Percentiles rank a stretch among this genome's conserved stretches.
Conservation (phyloP, 306 rosid genomes). For the Sesbania bispinosa region DNA sequence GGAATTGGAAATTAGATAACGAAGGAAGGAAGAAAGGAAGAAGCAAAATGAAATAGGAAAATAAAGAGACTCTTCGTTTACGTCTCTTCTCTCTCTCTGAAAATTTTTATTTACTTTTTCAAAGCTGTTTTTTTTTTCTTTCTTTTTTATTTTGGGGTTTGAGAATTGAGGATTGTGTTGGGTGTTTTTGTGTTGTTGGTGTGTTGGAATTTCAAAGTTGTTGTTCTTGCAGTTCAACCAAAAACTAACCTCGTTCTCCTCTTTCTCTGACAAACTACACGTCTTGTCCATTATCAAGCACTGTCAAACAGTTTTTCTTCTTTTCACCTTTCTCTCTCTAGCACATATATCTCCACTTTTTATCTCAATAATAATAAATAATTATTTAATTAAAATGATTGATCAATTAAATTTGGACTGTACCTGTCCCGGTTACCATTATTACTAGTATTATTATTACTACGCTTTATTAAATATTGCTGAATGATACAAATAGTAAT, state of each 20-base stretch:
- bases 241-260: neutral
- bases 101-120: neutral
- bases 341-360: too few species aligned
- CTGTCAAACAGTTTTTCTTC: slow-evolving; percentile 24
- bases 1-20: slow-evolving; percentile 28
- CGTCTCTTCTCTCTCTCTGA: slow-evolving; percentile 39
- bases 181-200: neutral
- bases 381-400: too few species aligned
- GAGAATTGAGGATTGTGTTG: neutral
- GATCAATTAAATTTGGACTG: too few species aligned
- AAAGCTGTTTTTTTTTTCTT: slow-evolving; percentile 1
- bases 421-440: too few species aligned
- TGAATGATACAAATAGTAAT: too few species aligned
- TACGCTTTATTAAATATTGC: too few species aligned
- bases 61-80: slow-evolving; percentile 22
- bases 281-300: slow-evolving; percentile 28
- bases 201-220: slow-evolving; percentile 23
- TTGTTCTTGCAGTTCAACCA: slow-evolving; percentile 22
- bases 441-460: too few species aligned
- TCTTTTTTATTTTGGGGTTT: neutral
- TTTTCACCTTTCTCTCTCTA: neutral
- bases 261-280: slow-evolving; percentile 6
- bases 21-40: slow-evolving; percentile 14
- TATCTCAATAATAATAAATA: too few species aligned
- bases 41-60: slow-evolving; percentile 3